These are phyloP conservation scores for Silene vulgaris DNA, from an alignment of 179 eudicot genomes.

Conservation along the genomic window DNA sequence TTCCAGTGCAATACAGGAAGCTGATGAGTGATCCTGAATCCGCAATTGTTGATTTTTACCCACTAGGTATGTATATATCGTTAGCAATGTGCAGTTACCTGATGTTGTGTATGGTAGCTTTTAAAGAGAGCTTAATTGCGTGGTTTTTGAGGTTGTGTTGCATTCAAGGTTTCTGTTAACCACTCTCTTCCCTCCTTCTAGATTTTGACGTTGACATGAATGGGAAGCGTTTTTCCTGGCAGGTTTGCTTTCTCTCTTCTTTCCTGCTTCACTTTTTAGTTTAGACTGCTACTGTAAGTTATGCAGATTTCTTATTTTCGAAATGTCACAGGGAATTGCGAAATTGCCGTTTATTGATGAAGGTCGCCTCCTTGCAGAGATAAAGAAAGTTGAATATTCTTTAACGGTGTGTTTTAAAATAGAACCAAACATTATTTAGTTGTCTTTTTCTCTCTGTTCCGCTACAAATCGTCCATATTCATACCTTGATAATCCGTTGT, in stretches of 20 bases:
- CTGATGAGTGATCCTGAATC: slow-evolving; percentile 83
- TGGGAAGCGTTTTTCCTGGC: slow-evolving; percentile 92
- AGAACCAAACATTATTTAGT: not conserved
- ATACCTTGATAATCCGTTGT: slow-evolving; percentile 16
- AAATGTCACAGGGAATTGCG: slow-evolving; percentile 62
- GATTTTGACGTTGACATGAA: slow-evolving; percentile 98
- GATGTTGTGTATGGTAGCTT: not conserved
- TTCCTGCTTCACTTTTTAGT: not conserved
- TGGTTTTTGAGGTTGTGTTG: not conserved
- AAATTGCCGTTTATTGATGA: slow-evolving; percentile 94
- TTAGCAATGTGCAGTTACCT: not conserved
- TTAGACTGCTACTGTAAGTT: not conserved
- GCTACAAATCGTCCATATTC: not conserved
- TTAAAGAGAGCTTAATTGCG: not conserved
- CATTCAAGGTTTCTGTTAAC: not conserved
- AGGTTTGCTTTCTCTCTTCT: slow-evolving; percentile 43
- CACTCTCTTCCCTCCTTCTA: slow-evolving; percentile 25
- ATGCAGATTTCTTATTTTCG: slow-evolving; percentile 20
- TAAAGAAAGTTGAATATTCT: slow-evolving; percentile 72
- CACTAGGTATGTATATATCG: slow-evolving; percentile 45
- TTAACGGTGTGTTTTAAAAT: slow-evolving; percentile 53
- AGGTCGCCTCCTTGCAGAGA: slow-evolving; percentile 79
- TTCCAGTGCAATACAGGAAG: slow-evolving; percentile 76
- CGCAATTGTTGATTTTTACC: slow-evolving; percentile 90
- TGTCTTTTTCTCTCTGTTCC: not conserved